Conservation (phyloP, 768 basidiomycete species). For the Kwoniella dejecticola region DNA sequence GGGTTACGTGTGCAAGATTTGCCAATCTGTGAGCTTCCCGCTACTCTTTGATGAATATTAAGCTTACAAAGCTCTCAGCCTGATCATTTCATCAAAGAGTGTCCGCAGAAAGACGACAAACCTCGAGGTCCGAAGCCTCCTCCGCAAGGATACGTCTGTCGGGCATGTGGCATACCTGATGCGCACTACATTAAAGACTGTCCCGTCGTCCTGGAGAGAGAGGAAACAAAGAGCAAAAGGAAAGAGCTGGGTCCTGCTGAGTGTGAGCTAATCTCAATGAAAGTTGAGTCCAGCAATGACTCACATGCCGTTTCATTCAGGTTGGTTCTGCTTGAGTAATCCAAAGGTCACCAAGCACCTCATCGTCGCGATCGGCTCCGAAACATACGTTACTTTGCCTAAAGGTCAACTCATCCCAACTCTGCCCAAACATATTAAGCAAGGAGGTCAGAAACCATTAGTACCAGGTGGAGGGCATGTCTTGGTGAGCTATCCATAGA, state of each 20-base stretch:
- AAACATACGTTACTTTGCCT: conserved; percentile 93
- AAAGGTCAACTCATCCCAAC: conserved; percentile 94
- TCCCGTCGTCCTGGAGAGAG: conserved; percentile 63
- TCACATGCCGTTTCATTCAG: conserved; percentile 52
- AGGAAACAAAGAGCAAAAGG: conserved; percentile 57
- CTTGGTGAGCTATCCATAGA: conserved; percentile 65
- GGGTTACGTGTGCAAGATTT: conserved; percentile 85
- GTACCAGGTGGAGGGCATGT: conserved; percentile 97
- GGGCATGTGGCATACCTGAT: conserved; percentile 79
- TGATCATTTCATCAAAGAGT: conserved; percentile 85
- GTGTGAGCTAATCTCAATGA: conserved; percentile 63
- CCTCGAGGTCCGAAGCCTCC: conserved; percentile 32
- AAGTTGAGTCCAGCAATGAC: conserved; percentile 1
- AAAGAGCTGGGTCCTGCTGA: conserved; percentile 64
- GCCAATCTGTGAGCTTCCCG: conserved; percentile 63
- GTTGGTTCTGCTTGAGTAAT: conserved; percentile 98
- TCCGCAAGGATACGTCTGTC: conserved; percentile 68
- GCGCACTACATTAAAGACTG: conserved; percentile 87
- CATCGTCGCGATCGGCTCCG: conserved; percentile 87
- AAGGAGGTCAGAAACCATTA: conserved; percentile 49
- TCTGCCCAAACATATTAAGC: conserved; percentile 49
- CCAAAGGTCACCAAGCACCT: conserved; percentile 93
- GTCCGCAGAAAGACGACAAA: conserved; percentile 69
- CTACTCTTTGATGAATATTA: neutral
- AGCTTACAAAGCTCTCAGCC: conserved; percentile 58